A percentile compares a stretch with the other conserved stretches of the same genome.
Conservation (phyloP, 495 filamentous ascomycete species). For the Aspergillus kassunensis region DNA sequence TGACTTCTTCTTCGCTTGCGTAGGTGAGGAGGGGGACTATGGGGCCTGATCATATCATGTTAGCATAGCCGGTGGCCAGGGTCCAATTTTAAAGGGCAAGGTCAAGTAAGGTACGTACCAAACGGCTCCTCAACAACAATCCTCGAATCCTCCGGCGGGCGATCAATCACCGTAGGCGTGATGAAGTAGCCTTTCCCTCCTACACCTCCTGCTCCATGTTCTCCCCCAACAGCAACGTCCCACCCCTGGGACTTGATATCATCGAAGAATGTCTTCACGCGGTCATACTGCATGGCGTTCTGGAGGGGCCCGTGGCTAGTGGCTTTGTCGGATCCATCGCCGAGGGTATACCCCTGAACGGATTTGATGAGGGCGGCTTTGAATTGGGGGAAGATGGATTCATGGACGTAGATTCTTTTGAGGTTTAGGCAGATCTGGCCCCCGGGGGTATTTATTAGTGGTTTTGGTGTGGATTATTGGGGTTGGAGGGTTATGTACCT, state of each 20-base stretch:
- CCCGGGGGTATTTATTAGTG: no score
- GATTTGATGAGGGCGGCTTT: constrained; percentile 49
- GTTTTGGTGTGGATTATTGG: no score
- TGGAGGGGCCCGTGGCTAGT: constrained; percentile 53
- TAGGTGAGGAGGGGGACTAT: constrained; percentile 55
- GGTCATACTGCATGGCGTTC: constrained; percentile 53
- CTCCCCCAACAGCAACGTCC: constrained; percentile 25
- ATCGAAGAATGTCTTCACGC: constrained; percentile 44
- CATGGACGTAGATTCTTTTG: constrained; percentile 66
- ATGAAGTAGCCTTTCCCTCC: constrained; percentile 47
- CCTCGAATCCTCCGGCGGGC: constrained; percentile 49
- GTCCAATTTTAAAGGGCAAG: no score
- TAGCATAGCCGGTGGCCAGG: no score
- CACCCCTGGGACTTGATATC: constrained; percentile 42
- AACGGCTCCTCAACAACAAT: constrained; percentile 49
- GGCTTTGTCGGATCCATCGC: constrained; percentile 35
- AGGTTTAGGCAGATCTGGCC: constrained; percentile 52
- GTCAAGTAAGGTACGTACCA: no score
- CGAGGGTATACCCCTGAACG: constrained; percentile 43
- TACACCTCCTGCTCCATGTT: constrained; percentile 9
- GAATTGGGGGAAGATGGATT: constrained; percentile 60
- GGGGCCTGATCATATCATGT: no score
- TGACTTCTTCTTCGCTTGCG: constrained; percentile 54
- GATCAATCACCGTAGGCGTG: constrained; percentile 54
- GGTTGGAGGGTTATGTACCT: no score